Percentiles rank a stretch among this genome's conserved stretches.
Evolutionary conservation across 495 filamentous ascomycete genomes (phyloP).

Genomic region (Aspergillus ellipticus): DNA sequence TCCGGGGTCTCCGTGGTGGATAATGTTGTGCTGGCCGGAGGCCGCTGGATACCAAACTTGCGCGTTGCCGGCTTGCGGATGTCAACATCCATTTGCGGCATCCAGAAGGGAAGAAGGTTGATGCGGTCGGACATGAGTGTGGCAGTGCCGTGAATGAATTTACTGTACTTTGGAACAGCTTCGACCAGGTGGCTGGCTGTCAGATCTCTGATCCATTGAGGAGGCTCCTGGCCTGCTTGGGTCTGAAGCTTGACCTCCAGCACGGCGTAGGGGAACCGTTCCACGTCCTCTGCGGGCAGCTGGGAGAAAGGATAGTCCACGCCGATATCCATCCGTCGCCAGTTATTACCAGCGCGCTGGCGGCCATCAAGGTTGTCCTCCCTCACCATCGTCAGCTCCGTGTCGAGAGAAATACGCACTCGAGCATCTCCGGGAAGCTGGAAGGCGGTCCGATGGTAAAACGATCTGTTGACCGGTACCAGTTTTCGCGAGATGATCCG

Average conservation of each 20-base stretch:
- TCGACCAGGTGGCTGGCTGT: slow-evolving; percentile 92
- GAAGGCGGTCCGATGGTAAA: slow-evolving; percentile 97
- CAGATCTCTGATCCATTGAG: slow-evolving; percentile 91
- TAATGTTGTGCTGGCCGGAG: slow-evolving; percentile 65
- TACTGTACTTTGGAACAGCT: slow-evolving; percentile 97
- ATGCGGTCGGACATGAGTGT: slow-evolving; percentile 84
- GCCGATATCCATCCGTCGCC: slow-evolving; percentile 96
- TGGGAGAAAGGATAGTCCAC: slow-evolving; percentile 94
- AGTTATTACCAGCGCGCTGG: slow-evolving; percentile 76
- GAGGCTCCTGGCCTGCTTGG: slow-evolving; percentile 92
- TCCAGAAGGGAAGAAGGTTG: slow-evolving; percentile 91
- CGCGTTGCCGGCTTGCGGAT: slow-evolving; percentile 89
- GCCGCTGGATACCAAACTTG: slow-evolving; percentile 82
- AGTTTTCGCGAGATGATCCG: slow-evolving; percentile 79
- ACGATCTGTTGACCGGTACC: slow-evolving; percentile 82
- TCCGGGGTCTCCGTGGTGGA: slow-evolving; percentile 68
- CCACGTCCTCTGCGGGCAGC: slow-evolving; percentile 76
- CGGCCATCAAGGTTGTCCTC: slow-evolving; percentile 91
- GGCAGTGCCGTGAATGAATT: slow-evolving; percentile 95
- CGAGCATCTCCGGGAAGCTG: slow-evolving; percentile 94
- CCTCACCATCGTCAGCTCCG: slow-evolving; percentile 87
- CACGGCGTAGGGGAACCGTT: slow-evolving; percentile 92
- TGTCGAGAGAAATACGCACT: slow-evolving; percentile 95
- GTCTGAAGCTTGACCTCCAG: slow-evolving; percentile 98
- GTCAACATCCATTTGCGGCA: slow-evolving; percentile 96